Base-by-base conservation (phyloP, 2,329 filamentous ascomycete species). In the Hypoxylon sp. region DNA sequence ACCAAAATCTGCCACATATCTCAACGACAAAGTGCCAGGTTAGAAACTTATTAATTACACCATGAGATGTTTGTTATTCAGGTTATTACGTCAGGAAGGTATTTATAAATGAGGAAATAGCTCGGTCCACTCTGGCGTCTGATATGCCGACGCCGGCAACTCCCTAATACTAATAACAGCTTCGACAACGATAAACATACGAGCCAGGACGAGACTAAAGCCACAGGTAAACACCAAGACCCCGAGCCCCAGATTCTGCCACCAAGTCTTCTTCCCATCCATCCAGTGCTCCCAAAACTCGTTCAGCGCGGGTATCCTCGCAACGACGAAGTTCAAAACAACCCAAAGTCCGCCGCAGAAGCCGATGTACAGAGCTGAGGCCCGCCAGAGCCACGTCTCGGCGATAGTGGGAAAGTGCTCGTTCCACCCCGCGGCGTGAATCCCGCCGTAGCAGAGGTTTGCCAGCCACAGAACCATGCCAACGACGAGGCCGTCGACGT, bases 361-460 rank as follows among this genome's bases (percentile, higher is more conserved):
- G 17, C 34, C 48, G 6, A 63, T 60, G 37, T 63, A 61, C 1
- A 56, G 26, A 8, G 62, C 42, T 7, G 45, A 55, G 2, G 42
- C 50, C 4, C 63, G 43, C 60, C 64, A 67, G 11, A 66, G 27
- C 44, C 52, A 63, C 32, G 26, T 25, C 30, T 67, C 67, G 2
- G 46, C 17, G 3, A 21, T 17, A 8, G 55, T 59, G 1, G 64
- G 61, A 36, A 66, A 68, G 36, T 65, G 51, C 15, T 65, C 59
- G 16, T 64, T 60, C 64, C 64, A 67, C 5, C 58, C 64, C 1
- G 59, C 52, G 6, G 61, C 36, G 32, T 67, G 66, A 3, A 67
- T 30, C 15, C 31, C 34, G 13, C 51, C 44, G 12, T 49, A 45
- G 23, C 35, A 37, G 20, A 37, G 35, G 7, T 31, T 53, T 6